Percentiles rank a stretch among this genome's conserved stretches.
phyloP scores from a whole-genome alignment of 2,329 filamentous ascomycete species.

The Calonectria hawksworthii region DNA sequence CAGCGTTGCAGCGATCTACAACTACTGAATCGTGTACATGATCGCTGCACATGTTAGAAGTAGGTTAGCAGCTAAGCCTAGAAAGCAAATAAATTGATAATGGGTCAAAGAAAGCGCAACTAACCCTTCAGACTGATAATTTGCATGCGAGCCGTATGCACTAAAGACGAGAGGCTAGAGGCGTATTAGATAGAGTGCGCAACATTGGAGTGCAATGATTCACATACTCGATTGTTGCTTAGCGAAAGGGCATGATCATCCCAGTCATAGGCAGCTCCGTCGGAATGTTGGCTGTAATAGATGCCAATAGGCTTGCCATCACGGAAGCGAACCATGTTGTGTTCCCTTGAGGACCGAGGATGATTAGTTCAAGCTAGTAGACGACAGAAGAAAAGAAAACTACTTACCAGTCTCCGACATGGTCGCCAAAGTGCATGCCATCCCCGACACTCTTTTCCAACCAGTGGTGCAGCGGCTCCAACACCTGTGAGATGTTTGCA shows the following conservation, averaged over 20 bases:
- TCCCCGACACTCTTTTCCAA: slow-evolving; percentile 13
- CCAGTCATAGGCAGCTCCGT: slow-evolving; percentile 45
- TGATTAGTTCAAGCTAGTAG: slow-evolving; percentile 7
- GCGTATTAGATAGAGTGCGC: not conserved
- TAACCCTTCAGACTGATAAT: slow-evolving; percentile 50
- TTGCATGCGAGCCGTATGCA: slow-evolving; percentile 52
- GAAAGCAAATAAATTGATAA: not conserved
- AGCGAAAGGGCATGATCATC: slow-evolving; percentile 41
- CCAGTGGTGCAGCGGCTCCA: slow-evolving; percentile 45
- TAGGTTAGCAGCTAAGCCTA: slow-evolving; percentile 10
- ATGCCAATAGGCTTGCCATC: slow-evolving; percentile 45
- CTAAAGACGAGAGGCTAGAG: slow-evolving; percentile 52
- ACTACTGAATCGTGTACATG: slow-evolving; percentile 51
- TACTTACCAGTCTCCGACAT: slow-evolving; percentile 48
- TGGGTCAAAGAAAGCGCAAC: not conserved
- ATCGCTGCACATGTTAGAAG: slow-evolving; percentile 31
- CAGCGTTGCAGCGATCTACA: slow-evolving; percentile 51
- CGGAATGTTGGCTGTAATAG: slow-evolving; percentile 47
- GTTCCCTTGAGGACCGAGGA: slow-evolving; percentile 31
- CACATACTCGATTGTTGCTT: slow-evolving; percentile 45
- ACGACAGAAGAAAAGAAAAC: too few relatives aligned
- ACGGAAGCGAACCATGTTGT: slow-evolving; percentile 46
- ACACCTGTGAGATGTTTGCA: slow-evolving; percentile 48
- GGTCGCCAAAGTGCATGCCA: slow-evolving; percentile 48
- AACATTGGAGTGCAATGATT: too few relatives aligned